A percentile compares a stretch with the other conserved stretches of the same genome.
Conservation (phyloP, 139 green algal species). For the Spirogloea muscicola region DNA sequence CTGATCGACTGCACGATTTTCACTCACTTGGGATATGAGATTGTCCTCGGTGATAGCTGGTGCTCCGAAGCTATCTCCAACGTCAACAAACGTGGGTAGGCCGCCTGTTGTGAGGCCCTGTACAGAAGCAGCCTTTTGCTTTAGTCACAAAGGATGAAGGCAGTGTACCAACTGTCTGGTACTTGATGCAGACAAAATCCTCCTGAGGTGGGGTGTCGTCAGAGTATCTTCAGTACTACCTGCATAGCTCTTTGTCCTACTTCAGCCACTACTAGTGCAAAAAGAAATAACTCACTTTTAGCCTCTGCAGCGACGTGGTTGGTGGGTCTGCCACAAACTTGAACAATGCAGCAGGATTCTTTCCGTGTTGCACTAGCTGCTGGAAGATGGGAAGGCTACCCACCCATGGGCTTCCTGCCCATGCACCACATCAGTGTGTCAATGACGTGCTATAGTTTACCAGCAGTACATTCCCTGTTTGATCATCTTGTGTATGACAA, state of each 20-base stretch:
- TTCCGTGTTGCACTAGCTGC: background rate
- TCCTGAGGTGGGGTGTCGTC: no score
- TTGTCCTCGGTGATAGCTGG: slow-evolving; percentile 81
- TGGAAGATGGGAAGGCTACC: background rate
- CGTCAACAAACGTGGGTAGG: slow-evolving; percentile 92
- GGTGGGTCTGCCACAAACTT: slow-evolving; percentile 84
- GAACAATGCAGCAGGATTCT: slow-evolving; percentile 18
- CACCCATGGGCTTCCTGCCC: slow-evolving; percentile 23
- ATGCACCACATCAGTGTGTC: no score
- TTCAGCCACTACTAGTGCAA: no score
- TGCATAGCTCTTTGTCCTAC: no score
- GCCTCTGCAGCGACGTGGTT: slow-evolving; percentile 84
- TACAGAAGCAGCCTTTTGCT: background rate
- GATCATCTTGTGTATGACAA: no score
- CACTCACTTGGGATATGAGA: slow-evolving; percentile 78
- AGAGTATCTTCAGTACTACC: no score
- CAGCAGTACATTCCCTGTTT: no score
- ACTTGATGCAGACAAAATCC: no score
- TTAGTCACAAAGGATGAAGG: no score
- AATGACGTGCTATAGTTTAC: no score
- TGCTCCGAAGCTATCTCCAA: slow-evolving; percentile 78
- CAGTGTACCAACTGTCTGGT: no score
- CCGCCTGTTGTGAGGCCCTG: slow-evolving; percentile 60
- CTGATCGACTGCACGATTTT: background rate
- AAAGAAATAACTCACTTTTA: no score